Evolutionary conservation across 169 alveolate species (phyloP), one percentile per base, ranked within the genome.

Genomic region (Plasmodium gallinaceum): DNA sequence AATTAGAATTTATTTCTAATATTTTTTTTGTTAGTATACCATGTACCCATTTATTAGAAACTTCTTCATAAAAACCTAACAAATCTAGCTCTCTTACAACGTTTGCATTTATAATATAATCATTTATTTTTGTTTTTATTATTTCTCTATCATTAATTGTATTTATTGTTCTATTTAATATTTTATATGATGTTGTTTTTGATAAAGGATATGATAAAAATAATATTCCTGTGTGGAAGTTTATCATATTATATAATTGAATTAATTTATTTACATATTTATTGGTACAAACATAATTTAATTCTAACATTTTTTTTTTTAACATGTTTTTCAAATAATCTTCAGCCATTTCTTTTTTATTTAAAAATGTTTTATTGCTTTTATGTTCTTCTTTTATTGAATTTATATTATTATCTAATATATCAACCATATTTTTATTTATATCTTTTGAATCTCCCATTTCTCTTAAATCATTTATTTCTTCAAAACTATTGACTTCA

Each of bases 11-110:
- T 7, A 83, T 83, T 26, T 83, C 91, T 51, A 83, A 74, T 68
- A 93, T 72, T 45, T 87, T 62, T 66, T 74, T 74, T 42, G 95
- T 76, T 70, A 93, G 86, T 24, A 89, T 62, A 5, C 95, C 95
- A 68, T 83, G 91, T 8, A 83, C 83, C 91, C 91, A 83, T 69
- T 83, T 83, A 83, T 83, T 83, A 26, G 91, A 83, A 6, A 68
- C 83, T 20, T 83, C 91, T 83, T 83, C 83, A 54, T 83, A 83
- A 66, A 83, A 66, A 7, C 91, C 91, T 32, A 83, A 45, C 42
- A 83, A 39, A 46, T 83, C 80, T 52, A 37, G 66, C 7, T 83
- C 91, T 42, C 62, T 57, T 22, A 83, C 52, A 8, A 68, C 73
- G 60, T 83, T 83, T 43, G 83, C 91, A 83, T 83, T 83, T 7